These are phyloP conservation scores for Zostera marina DNA, from an alignment of 116 monocot genomes.

Conservation along the genomic window DNA sequence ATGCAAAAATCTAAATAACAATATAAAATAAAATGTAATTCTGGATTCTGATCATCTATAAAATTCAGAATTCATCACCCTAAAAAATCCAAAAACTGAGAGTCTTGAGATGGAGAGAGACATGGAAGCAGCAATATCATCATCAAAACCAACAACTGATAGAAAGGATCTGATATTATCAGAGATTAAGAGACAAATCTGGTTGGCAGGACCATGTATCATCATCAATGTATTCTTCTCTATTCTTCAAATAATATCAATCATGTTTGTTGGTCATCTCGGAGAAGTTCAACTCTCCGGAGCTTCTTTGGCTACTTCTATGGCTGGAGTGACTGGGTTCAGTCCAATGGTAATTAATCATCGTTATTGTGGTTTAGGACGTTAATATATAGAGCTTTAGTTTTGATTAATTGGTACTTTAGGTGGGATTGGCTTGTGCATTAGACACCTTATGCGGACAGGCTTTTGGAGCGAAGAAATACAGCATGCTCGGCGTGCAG, in stretches of 20 bases:
- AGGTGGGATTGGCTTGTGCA: constrained; percentile 8
- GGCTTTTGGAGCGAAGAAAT: constrained; percentile 44
- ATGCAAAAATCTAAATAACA: too few relatives aligned
- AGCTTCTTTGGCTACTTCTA: constrained; percentile 23
- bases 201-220: constrained; percentile 14
- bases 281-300: constrained; percentile 22
- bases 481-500: constrained; percentile 42
- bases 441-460: constrained; percentile 64
- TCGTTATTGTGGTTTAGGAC: background rate
- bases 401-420: too few relatives aligned
- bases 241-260: constrained; percentile 16
- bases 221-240: constrained; percentile 16
- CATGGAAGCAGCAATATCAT: background rate
- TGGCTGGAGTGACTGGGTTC: constrained; percentile 7
- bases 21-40: too few relatives aligned
- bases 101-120: background rate
- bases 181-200: constrained; percentile 16
- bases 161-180: background rate
- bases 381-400: too few relatives aligned
- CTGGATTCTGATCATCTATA: too few relatives aligned
- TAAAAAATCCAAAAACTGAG: too few relatives aligned
- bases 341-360: constrained; percentile 1
- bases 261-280: constrained; percentile 30
- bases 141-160: too few relatives aligned
- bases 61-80: too few relatives aligned